These are phyloP conservation scores for Fusarium sp. DNA, from an alignment of 2,329 filamentous ascomycete species.

Conservation along the genomic window DNA sequence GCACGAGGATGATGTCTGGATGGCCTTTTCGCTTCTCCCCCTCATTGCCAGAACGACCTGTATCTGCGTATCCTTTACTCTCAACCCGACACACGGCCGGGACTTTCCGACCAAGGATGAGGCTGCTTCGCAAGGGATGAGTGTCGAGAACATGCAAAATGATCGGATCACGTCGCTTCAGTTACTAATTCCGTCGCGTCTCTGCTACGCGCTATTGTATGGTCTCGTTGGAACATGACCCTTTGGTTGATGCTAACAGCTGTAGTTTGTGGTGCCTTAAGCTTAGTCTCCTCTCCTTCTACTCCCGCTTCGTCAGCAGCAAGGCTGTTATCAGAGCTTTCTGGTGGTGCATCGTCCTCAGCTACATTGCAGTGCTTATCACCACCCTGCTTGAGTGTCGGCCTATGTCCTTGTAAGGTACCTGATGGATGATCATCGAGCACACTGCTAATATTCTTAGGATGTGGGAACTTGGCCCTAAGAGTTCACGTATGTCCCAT, in stretches of 20 bases:
- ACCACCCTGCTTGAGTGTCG: constrained; percentile 41
- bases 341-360: constrained; percentile 38
- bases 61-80: constrained; percentile 37
- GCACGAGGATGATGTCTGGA: constrained; percentile 45
- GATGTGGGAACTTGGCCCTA: constrained; percentile 13
- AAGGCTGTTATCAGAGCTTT: constrained; percentile 20
- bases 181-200: constrained; percentile 37
- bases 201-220: constrained; percentile 44
- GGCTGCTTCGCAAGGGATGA: constrained; percentile 19
- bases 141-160: constrained; percentile 18
- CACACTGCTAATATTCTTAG: neutral
- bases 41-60: constrained; percentile 39
- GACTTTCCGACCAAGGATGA: constrained; percentile 9
- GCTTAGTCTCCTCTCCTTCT: constrained; percentile 43
- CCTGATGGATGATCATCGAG: too few species aligned
- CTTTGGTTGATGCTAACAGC: neutral
- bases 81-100: constrained; percentile 37
- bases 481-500: neutral
- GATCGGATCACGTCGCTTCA: constrained; percentile 33
- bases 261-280: constrained; percentile 44
- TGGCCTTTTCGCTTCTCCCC: constrained; percentile 44
- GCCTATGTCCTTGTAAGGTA: constrained; percentile 35
- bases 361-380: constrained; percentile 38
- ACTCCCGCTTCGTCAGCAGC: constrained; percentile 45
- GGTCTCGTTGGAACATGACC: neutral